Evolutionary conservation across 2,329 filamentous ascomycete genomes (phyloP), one percentile per base, ranked within the genome.

Genomic region (Mariannaea elegans): DNA sequence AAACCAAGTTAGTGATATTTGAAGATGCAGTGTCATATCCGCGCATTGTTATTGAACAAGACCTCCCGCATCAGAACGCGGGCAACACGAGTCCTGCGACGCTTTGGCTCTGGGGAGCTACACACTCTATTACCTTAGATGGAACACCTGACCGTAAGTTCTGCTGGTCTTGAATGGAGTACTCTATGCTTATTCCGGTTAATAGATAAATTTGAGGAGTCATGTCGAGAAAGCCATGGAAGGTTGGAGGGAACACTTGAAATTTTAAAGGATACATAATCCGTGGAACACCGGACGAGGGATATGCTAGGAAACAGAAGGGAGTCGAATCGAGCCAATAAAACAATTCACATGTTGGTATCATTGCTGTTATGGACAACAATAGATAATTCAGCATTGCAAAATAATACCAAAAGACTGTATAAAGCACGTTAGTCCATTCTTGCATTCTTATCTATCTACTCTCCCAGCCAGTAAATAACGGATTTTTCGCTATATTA

Each of bases 31-130:
- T 9, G 12, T 45, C 59, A 7, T 65, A 60, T 36, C 63, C 63
- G 7, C 59, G 61, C 1, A 55, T 67, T 1, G 9, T 50, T 16
- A 62, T 67, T 16, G 39, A 50, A 13, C 41, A 23, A 34, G 52
- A 65, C 18, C 56, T 65, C n/a, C 61, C 62, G 18, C 62, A 34
- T 9, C 64, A 59, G 10, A 60, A 49, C 13, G 19, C 9, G 1
- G 39, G 10, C 16, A 49, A 55, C 12, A 59, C 5, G 16, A 68
- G 64, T 23, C 50, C 58, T 12, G 60, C 64, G 10, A 68, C 59
- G 2, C 62, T 68, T 4, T 68, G 62, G 65, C 56, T 64, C 1
- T 65, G 59, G 62, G 64, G 65, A 1, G 65, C 62, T 14, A 62
- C 64, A 7, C 34, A 64, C 39, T 62, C 56, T n/a, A 56, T 66